Evolutionary conservation across 306 rosid species (phyloP), one percentile per base, ranked within the genome.

Genomic region (Gleditsia sinensis): DNA sequence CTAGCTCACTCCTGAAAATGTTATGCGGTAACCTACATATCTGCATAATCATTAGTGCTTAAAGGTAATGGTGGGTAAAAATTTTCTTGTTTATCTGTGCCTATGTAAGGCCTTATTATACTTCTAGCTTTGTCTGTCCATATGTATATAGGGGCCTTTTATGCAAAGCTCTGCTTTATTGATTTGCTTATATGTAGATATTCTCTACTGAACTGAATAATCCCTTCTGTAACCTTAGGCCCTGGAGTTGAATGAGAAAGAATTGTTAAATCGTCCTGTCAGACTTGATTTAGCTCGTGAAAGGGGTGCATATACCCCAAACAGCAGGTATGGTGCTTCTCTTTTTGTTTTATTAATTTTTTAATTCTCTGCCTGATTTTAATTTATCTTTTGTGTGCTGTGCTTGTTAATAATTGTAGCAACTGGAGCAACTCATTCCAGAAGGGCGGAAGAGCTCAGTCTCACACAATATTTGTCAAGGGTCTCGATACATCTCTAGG

Each of bases 401-500:
- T 36, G 7, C 7, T 25, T 76, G 4, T 33, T 27, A 14, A 56
- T 46, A 14, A 16, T 45, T 57, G 23, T 25, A 83, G 92, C 75
- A 85, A 73, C 69, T 86, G 75, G 45, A 21, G 83, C 49, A 74
- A 84, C 76, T 85, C 97, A 8, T 83, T 74, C 53, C 97, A 87
- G 75, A 83, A 66, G 46, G 71, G 91, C 11, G 93, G 86, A 20
- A 78, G 75, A 20, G 81, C 78, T 3, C 71, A 74, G 49, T 13
- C 80, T 12, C 77, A 81, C 5, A 90, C 99, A 0, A 9, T 85
- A 20, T 95, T 69, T 78, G 78, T 91, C 0, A 85, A 81, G 39
- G 99, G 99, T 21, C 87, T 95, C 72, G 98, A 95, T 70, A 60
- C 45, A n/a, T 66, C 74, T n/a, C 68, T 55, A 0, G 98, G 92